These are phyloP conservation scores for Wickerhamiella vanderwaltii DNA, from an alignment of 805 yeast species.

Conservation along the genomic window DNA sequence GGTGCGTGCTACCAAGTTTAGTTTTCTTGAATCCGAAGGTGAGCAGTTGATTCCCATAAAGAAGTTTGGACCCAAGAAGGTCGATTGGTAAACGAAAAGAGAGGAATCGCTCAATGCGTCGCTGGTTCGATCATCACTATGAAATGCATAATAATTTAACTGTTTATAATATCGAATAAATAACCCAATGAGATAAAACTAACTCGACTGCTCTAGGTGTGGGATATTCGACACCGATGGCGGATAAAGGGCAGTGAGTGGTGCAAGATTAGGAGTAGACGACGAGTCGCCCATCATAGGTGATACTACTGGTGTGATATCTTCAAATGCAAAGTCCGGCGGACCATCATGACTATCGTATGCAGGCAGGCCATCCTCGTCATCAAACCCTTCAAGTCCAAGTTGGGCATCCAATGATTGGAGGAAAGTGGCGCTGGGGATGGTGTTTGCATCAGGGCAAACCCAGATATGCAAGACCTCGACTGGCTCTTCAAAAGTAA, in stretches of 20 bases:
- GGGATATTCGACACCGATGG: no score
- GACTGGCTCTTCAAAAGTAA: slow-evolving; percentile 5
- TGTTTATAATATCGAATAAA: no score
- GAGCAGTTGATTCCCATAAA: slow-evolving; percentile 12
- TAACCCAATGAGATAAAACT: no score
- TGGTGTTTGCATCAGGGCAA: not conserved
- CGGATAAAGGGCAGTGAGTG: no score
- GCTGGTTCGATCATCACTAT: no score
- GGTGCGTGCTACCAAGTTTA: slow-evolving; percentile 62
- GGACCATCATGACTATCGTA: slow-evolving; percentile 7
- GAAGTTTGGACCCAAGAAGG: slow-evolving; percentile 4
- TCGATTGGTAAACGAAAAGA: slow-evolving; percentile 7
- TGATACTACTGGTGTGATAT: slow-evolving; percentile 4
- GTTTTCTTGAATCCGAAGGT: slow-evolving; percentile 88
- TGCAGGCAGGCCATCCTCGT: slow-evolving; percentile 9
- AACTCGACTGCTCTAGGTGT: no score
- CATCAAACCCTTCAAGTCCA: slow-evolving; percentile 4
- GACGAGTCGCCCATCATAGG: not conserved
- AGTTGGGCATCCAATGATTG: slow-evolving; percentile 4
- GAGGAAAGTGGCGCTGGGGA: slow-evolving; percentile 4
- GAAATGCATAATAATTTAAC: no score
- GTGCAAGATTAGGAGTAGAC: no score
- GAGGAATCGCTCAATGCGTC: no score
- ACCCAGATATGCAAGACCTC: slow-evolving; percentile 9
- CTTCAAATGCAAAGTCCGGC: slow-evolving; percentile 2